Base-by-base conservation (phyloP, 352 stramenopile species). In the Saprolegnia parasitica region DNA sequence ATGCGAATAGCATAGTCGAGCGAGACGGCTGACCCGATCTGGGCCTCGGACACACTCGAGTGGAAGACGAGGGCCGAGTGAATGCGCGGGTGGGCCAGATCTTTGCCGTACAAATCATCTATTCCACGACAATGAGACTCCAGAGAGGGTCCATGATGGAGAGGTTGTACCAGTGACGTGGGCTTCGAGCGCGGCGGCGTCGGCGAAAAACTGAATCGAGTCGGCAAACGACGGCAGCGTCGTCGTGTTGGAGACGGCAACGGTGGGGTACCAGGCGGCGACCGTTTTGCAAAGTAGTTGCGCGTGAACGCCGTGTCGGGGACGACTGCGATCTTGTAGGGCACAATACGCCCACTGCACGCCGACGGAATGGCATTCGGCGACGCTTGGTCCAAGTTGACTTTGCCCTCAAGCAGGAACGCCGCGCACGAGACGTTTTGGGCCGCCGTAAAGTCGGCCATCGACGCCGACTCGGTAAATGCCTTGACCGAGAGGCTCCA, bases 281-380 rank as follows among this genome's bases (percentile, higher is more conserved):
- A 88, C 81, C 0, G 80, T 87, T 64, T 87, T 65, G 85, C 76
- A 45, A 89, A 86, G 68, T 89, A 89, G 5, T 83, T 58, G 5
- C 81, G 71, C 13, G 80, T 88, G 56, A 86, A 90, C 16, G 71
- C 57, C 24, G 74, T 86, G 67, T 90, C 79, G 0, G 81, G 81
- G 4, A 72, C 75, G 32, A 90, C 79, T 0, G 72, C 81, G 32
- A 88, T 76, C 60, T 88, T 90, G 68, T 86, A 86, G 0, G 81
- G 80, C 4, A 75, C 52, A 1, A 88, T 76, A 57, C 77, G 78
- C 37, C 73, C 74, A 1, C 11, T 56, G 49, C 81, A 90, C 0
- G 46, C 73, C 18, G 56, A 65, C 5, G 81, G 81, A 15, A 87
- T 71, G 0, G 65, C 26, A 50, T 78, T 80, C 1, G 62, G 63